Evolutionary conservation across 306 rosid genomes (phyloP), one percentile per base, ranked within the genome.

Genomic region (Gillenia trifoliata): DNA sequence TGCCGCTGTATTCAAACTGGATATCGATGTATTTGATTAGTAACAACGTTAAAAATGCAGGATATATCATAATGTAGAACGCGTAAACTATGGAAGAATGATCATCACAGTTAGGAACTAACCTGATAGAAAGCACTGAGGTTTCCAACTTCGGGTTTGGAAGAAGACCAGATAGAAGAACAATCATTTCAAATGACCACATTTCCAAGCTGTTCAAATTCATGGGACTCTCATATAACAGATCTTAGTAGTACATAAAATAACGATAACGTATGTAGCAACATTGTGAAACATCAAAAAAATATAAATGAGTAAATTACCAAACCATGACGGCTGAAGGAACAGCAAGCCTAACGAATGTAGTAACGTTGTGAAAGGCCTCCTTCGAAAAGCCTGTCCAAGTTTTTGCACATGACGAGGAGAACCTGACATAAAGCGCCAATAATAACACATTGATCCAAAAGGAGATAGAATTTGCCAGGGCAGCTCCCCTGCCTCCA

Each of bases 291-390:
- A 60, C 25, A 31, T 11, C 13, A 11, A n/a, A 43, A 43, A 43
- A 43, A 4, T 43, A 13, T 43, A 43, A 13, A 43, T 4, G 6
- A 1, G 34, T 41, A 55, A 79, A 64, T 83, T 84, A 92, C 97
- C 98, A 92, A 63, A 90, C 76, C 97, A 92, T 92, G 64, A 83
- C 19, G 33, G 90, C 67, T 1, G 92, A 89, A 57, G 97, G 93
- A 78, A 89, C 47, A 47, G 92, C 93, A 5, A 92, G 87, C 67
- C 41, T 64, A 34, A 92, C 55, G 68, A 86, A 88, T 40, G 69
- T 64, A 30, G 80, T 76, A 28, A 89, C 72, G 6, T 84, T 57
- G 47, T 75, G 84, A 15, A 90, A 78, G 29, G 97, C 78, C 45
- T 87, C 84, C 67, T 55, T 65, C 3, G 93, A 87, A 74, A 93